Evolutionary conservation across 805 yeast genomes (phyloP), one percentile per base, ranked within the genome.

Genomic region (Saturnispora kantuleensis): DNA sequence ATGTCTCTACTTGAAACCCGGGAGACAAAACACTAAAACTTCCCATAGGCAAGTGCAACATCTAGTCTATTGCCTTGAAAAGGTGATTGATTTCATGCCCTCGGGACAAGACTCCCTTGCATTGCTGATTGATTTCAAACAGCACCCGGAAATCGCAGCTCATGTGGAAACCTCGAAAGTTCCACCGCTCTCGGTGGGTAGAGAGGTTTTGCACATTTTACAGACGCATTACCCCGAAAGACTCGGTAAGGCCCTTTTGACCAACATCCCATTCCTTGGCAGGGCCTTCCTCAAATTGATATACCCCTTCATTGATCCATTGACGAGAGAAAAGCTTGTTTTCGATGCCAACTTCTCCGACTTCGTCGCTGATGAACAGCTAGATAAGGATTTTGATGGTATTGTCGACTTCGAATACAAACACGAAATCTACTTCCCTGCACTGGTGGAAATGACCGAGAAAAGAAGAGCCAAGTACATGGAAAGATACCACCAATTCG

Each of bases 181-280:
- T 46, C 97, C 97, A n/a, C 87, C 96, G 1, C 70, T 90, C 36
- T 74, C 83, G 42, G 84, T 79, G 13, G 97, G 96, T 31, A 81
- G 89, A 59, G 95, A 88, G 65, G 97, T 90, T 30, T 71, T 93
- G 52, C 86, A 84, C 62, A 93, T 93, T 60, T 69, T 93, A 55
- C 99, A 93, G 66, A 88, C 95, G 10, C 99, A 93, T 64, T 93
- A 93, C 62, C 98, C 98, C 4, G 99, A 93, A 62, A 76, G 99
- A 56, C 71, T 93, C 48, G 99, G 99, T 34, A 83, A 81, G 59
- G 97, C 97, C 0, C 70, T 89, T 39, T 70, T 93, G 44, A 85
- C 95, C 40, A 90, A 93, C 63, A 88, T 93, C 52, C 97, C 97
- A 11, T 84, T 93, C 76, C 65, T 89, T 45, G 97, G 89, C 6